Percentiles rank a stretch among this genome's conserved stretches.
phyloP scores from a whole-genome alignment of 2,329 filamentous ascomycete species.

The Cladophialophora carrionii region DNA sequence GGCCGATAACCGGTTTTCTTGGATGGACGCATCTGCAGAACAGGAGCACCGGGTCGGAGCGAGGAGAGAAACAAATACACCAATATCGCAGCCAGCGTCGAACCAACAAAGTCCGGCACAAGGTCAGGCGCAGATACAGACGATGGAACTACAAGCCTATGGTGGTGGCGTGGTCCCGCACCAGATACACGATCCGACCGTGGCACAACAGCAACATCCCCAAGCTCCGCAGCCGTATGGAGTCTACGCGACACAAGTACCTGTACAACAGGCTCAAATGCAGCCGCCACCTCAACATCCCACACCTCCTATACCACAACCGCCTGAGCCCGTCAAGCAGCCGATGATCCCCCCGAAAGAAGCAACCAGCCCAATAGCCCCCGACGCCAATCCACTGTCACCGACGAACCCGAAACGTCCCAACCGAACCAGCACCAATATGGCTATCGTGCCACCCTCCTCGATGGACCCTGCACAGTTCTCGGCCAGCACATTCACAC shows the following conservation, averaged over 20 bases:
- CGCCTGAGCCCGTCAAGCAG: conserved; percentile 29
- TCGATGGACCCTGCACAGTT: conserved; percentile 23
- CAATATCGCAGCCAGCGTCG: conserved; percentile 1
- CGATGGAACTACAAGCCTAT: conserved; percentile 24
- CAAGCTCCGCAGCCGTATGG: not conserved
- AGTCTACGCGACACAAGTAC: not conserved
- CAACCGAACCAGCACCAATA: conserved; percentile 33
- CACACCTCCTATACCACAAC: conserved; percentile 13
- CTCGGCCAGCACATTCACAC: conserved; percentile 26
- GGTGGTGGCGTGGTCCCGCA: conserved; percentile 13
- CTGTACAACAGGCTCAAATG: conserved; percentile 10
- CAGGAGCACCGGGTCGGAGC: conserved; percentile 26
- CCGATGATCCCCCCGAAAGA: conserved; percentile 20
- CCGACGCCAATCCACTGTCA: conserved; percentile 47
- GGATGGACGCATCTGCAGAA: conserved; percentile 33
- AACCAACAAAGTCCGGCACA: conserved; percentile 8
- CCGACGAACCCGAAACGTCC: conserved; percentile 25
- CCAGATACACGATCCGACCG: conserved; percentile 17
- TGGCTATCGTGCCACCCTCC: conserved; percentile 33
- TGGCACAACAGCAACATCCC: conserved; percentile 26
- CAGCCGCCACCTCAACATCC: conserved; percentile 13
- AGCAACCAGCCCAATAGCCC: conserved; percentile 39
- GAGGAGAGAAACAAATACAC: conserved; percentile 9
- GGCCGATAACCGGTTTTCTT: conserved; percentile 29
- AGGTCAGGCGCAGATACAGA: not conserved